Evolutionary conservation across 2,329 filamentous ascomycete genomes (phyloP).

Genomic region (Coleophoma cylindrospora): DNA sequence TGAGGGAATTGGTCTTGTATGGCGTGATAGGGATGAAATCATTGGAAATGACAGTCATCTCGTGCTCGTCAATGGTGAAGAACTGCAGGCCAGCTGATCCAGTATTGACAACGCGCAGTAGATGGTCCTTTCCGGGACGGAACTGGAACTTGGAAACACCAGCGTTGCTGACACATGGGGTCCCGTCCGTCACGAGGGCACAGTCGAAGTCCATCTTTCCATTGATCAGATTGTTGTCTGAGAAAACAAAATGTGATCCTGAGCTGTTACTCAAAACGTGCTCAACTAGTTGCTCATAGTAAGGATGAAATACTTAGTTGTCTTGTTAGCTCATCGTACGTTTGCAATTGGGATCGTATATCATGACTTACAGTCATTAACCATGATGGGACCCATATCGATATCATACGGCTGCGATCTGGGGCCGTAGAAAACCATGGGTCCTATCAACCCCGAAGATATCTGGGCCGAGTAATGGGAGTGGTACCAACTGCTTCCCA

Average conservation of each 20-base stretch:
- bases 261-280: too few species aligned
- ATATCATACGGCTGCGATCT: slow-evolving; percentile 52
- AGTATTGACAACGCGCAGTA: slow-evolving; percentile 42
- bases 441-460: slow-evolving; percentile 52
- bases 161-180: slow-evolving; percentile 14
- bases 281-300: too few species aligned
- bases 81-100: slow-evolving; percentile 31
- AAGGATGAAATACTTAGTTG: too few species aligned
- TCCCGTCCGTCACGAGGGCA: slow-evolving; percentile 10
- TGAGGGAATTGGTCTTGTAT: slow-evolving; percentile 40
- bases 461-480: slow-evolving; percentile 48
- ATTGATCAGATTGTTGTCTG: slow-evolving; percentile 23
- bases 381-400: slow-evolving; percentile 50
- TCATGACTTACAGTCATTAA: slow-evolving; percentile 24
- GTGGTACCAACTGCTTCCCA: slow-evolving; percentile 56
- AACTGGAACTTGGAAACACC: slow-evolving; percentile 32
- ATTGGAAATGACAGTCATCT: slow-evolving; percentile 47
- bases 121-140: slow-evolving; percentile 37
- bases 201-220: slow-evolving; percentile 25
- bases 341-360: too few species aligned
- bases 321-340: too few species aligned
- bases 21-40: slow-evolving; percentile 54
- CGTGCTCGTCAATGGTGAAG: slow-evolving; percentile 50
- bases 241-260: too few species aligned
- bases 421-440: slow-evolving; percentile 57